These are phyloP conservation scores for Scytalidium lignicola DNA, from an alignment of 2,329 filamentous ascomycete species.

Conservation along the genomic window DNA sequence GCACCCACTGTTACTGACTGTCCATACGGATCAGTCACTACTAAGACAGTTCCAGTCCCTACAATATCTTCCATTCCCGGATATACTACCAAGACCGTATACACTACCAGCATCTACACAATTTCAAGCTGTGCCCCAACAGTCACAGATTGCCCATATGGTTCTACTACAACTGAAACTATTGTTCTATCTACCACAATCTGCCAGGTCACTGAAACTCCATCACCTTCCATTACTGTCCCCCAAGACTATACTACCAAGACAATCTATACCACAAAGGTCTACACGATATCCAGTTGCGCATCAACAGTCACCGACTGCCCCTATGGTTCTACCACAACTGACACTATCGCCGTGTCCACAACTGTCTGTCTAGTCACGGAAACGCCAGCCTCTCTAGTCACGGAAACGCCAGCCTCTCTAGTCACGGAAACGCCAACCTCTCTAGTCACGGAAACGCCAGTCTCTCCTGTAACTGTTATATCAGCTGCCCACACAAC, in stretches of 20 bases:
- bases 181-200: slow-evolving; percentile 40
- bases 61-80: neutral
- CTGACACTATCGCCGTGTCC: slow-evolving; percentile 19
- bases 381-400: slow-evolving; percentile 3
- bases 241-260: slow-evolving; percentile 17
- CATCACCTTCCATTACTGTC: too few relatives aligned
- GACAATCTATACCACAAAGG: slow-evolving; percentile 17
- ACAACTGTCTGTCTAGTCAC: slow-evolving; percentile 22
- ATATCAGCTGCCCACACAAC: slow-evolving; percentile 3
- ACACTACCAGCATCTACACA: slow-evolving; percentile 8
- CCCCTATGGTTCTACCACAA: slow-evolving; percentile 19
- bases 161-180: slow-evolving; percentile 33
- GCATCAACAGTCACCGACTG: slow-evolving; percentile 24
- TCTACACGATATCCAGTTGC: slow-evolving; percentile 24
- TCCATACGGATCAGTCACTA: slow-evolving; percentile 15
- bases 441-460: too few relatives aligned
- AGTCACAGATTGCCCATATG: slow-evolving; percentile 33
- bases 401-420: too few relatives aligned
- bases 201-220: slow-evolving; percentile 33
- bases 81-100: slow-evolving; percentile 7
- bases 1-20: slow-evolving; percentile 18
- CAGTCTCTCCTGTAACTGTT: too few relatives aligned
- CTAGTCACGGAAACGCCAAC: too few relatives aligned
- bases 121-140: slow-evolving; percentile 26
- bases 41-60: slow-evolving; percentile 13